Conservation (phyloP, 2,329 filamentous ascomycete species). For the Aspergillus fructus region DNA sequence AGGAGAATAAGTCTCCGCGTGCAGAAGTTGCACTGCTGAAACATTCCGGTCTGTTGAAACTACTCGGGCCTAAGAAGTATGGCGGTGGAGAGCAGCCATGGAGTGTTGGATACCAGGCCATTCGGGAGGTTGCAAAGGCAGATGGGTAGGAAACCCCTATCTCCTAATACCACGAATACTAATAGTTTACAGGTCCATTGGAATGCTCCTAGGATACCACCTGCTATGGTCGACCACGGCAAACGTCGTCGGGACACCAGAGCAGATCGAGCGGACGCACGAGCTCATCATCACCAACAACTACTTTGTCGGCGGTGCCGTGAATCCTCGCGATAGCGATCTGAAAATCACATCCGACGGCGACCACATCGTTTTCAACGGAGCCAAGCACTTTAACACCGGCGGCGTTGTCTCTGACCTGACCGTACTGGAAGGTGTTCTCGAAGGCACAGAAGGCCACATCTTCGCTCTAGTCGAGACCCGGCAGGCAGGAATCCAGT, state of each 20-base stretch:
- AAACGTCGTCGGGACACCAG: conserved; percentile 58
- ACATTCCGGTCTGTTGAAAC: conserved; percentile 50
- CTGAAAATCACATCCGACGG: conserved; percentile 56
- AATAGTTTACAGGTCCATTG: conserved; percentile 49
- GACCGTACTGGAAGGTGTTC: conserved; percentile 63
- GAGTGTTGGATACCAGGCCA: conserved; percentile 58
- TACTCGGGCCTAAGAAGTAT: conserved; percentile 51
- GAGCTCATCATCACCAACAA: conserved; percentile 62
- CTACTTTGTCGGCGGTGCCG: conserved; percentile 65
- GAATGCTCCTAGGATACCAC: conserved; percentile 66
- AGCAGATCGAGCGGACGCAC: conserved; percentile 59
- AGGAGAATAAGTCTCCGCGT: conserved; percentile 53
- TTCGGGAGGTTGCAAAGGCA: conserved; percentile 62
- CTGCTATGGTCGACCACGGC: conserved; percentile 64
- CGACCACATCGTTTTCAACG: conserved; percentile 59
- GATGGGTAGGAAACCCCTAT: conserved; percentile 51
- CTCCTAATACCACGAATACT: too few relatives aligned
- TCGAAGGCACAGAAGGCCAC: conserved; percentile 57
- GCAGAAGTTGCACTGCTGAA: conserved; percentile 55
- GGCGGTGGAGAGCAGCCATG: conserved; percentile 55
- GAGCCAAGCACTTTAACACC: conserved; percentile 67
- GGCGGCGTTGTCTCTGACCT: conserved; percentile 66
- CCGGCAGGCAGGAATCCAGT: conserved; percentile 55
- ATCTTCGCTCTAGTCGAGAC: conserved; percentile 64
- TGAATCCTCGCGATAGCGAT: conserved; percentile 65